Evolutionary conservation across 2,329 filamentous ascomycete genomes (phyloP).

Genomic region (Hypoxylon sp.): DNA sequence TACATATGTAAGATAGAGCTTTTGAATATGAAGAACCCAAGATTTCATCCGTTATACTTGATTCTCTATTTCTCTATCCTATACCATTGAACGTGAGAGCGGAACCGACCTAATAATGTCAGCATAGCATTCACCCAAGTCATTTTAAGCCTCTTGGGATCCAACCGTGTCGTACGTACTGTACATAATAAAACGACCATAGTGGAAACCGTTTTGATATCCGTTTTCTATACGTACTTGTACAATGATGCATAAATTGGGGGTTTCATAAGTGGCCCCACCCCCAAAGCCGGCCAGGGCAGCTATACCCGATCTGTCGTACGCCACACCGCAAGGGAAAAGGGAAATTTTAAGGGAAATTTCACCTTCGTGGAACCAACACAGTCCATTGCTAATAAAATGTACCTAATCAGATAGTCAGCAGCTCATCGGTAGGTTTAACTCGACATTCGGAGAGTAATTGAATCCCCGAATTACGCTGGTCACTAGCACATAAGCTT

Average conservation of each 20-base stretch:
- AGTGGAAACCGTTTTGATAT: background rate
- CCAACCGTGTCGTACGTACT: background rate
- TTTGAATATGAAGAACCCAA: too few relatives aligned
- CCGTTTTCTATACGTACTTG: background rate
- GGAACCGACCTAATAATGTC: background rate
- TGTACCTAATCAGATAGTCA: constrained; percentile 18
- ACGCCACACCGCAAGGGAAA: constrained; percentile 11
- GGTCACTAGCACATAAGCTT: constrained; percentile 28
- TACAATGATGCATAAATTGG: background rate
- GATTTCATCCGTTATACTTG: too few relatives aligned
- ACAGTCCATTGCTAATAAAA: constrained; percentile 12
- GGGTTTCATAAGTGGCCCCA: background rate
- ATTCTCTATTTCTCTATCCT: background rate
- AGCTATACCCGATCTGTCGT: constrained; percentile 15
- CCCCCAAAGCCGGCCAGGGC: background rate
- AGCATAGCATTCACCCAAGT: background rate
- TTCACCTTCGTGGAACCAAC: constrained; percentile 25
- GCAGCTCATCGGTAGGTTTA: constrained; percentile 16
- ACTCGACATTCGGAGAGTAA: constrained; percentile 38
- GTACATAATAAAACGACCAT: background rate
- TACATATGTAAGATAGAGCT: background rate
- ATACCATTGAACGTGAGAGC: background rate
- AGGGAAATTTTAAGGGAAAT: background rate
- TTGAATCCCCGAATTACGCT: constrained; percentile 40
- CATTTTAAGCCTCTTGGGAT: background rate